Evolutionary conservation across 768 basidiomycete species (phyloP), one percentile per base, ranked within the genome.

Genomic region (Heimioporus sp.): DNA sequence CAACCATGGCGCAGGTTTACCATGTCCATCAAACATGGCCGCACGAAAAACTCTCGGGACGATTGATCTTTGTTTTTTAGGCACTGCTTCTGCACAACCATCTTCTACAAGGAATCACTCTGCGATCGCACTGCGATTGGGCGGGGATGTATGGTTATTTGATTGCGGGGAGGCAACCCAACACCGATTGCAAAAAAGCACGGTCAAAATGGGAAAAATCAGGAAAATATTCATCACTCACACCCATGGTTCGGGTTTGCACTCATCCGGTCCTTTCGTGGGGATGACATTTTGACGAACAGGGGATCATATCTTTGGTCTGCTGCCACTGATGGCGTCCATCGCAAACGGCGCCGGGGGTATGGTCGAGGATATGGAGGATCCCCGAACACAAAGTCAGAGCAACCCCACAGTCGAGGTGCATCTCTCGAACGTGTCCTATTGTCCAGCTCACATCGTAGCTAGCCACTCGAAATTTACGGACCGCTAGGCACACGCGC

Each of bases 131-230:
- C 61, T 92, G 8, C 79, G 83, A 19, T 71, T 90, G 10, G 78
- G 77, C 16, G 76, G 81, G 16, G 82, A 87, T 72, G 81, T 89
- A 49, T 92, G 90, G 90, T 66, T 92, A 8, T 91, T 92, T 59
- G 90, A 92, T 63, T 92, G 90, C 65, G 90, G 90, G 19, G 90
- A 92, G 68, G 88, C 83, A 13, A 91, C 90, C 3, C 90, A 91
- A 60, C 81, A 86, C 60, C 89, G 83, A 59, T 59, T 92, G 5
- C 87, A 90, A 67, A 81, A 78, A 65, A 87, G 86, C 54, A 58
- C 49, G 2, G 76, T 93, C n/a, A 87, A 82, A 67, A 86, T 90
- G 83, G 85, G 89, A 30, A 85, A 68, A 62, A 85, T 93, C 43
- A 77, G 80, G 53, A 92, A 91, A 67, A 81, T 95, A 24, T 92